phyloP scores from a whole-genome alignment of 2,329 filamentous ascomycete genomes.

The Exophiala sideris region DNA sequence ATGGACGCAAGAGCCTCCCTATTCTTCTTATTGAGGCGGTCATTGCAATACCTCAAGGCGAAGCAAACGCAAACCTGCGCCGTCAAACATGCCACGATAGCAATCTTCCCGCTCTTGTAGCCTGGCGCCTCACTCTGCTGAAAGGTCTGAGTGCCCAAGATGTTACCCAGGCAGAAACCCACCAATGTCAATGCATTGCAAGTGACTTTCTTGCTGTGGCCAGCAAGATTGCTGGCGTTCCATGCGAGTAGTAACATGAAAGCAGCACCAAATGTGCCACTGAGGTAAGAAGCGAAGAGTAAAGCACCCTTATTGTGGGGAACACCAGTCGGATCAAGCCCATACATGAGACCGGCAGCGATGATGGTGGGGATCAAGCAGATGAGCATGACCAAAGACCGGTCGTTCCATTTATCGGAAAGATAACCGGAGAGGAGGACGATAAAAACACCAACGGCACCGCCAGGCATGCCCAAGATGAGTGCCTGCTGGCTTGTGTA shows the following conservation, averaged over 20 bases:
- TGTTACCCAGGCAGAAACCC: conserved; percentile 43
- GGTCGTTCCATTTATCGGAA: conserved; percentile 40
- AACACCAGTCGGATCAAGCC: conserved; percentile 31
- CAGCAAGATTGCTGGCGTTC: conserved; percentile 47
- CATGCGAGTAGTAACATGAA: conserved; percentile 47
- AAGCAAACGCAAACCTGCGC: conserved; percentile 32
- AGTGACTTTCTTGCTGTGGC: conserved; percentile 51
- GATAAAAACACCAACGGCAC: conserved; percentile 43
- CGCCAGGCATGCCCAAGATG: conserved; percentile 45
- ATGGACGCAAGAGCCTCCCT: conserved; percentile 29
- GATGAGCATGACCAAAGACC: conserved; percentile 43
- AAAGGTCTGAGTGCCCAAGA: conserved; percentile 45
- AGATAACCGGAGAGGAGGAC: conserved; percentile 40
- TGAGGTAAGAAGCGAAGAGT: conserved; percentile 44
- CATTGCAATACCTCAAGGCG: conserved; percentile 31
- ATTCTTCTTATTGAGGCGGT: conserved; percentile 33
- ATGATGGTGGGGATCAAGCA: conserved; percentile 48
- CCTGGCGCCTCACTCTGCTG: conserved; percentile 40
- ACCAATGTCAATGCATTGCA: conserved; percentile 46
- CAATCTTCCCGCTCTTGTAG: conserved; percentile 41
- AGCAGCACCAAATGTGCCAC: conserved; percentile 43
- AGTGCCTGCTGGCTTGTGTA: conserved; percentile 44
- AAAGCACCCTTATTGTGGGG: conserved; percentile 41
- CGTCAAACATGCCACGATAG: conserved; percentile 32
- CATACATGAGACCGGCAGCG: conserved; percentile 37